phyloP scores from a whole-genome alignment of 2,329 filamentous ascomycete species.

The Alternaria ethzedia region DNA sequence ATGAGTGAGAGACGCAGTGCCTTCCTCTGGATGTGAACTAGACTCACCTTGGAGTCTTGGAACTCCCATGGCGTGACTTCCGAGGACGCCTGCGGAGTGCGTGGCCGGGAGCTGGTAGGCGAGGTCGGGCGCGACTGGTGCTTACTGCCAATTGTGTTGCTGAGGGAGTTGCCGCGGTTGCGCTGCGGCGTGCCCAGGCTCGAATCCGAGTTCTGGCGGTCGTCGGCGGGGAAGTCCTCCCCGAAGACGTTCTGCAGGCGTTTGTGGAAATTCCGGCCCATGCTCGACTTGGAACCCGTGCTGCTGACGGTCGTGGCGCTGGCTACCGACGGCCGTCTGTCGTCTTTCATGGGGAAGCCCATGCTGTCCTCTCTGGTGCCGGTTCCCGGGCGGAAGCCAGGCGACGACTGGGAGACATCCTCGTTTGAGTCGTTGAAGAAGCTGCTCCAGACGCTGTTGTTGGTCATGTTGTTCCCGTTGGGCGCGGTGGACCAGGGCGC shows the following conservation, averaged over 20 bases:
- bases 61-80: constrained; percentile 98
- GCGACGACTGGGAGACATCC: constrained; percentile 72
- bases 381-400: constrained; percentile 67
- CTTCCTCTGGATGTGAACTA: not conserved
- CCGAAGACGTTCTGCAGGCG: constrained; percentile 93
- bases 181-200: constrained; percentile 64
- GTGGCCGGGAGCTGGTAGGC: constrained; percentile 76
- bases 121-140: constrained; percentile 66
- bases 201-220: constrained; percentile 72
- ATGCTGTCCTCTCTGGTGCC: constrained; percentile 57
- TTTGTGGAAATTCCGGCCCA: constrained; percentile 72
- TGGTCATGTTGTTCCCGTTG: constrained; percentile 51
- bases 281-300: constrained; percentile 76
- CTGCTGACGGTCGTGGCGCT: constrained; percentile 89
- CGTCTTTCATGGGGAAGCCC: constrained; percentile 62
- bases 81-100: constrained; percentile 85
- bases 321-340: constrained; percentile 83
- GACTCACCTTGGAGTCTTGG: constrained; percentile 77
- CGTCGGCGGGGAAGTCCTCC: constrained; percentile 77
- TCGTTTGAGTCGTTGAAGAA: constrained; percentile 82
- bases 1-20: not conserved
- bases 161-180: constrained; percentile 83
- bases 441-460: constrained; percentile 57
- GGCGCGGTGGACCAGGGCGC: constrained; percentile 57
- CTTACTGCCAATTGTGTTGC: constrained; percentile 63